Conservation (phyloP, 306 rosid species). For the Lotus japonicus region DNA sequence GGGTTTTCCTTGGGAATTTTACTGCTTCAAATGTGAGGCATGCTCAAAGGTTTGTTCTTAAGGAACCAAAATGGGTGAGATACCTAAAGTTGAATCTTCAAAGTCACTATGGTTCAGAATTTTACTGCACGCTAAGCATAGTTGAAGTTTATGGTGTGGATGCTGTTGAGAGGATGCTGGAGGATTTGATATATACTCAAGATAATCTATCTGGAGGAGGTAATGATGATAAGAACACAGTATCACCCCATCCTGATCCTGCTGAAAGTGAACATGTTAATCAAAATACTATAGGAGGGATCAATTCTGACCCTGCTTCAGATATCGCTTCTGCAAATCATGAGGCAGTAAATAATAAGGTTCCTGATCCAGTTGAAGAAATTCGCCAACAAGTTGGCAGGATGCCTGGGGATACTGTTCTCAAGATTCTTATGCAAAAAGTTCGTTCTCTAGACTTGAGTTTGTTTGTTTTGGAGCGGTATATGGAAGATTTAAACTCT, state of each 20-base stretch:
- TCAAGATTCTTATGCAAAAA: slow-evolving; percentile 92
- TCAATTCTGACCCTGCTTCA: slow-evolving; percentile 28
- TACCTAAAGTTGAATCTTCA: slow-evolving; percentile 79
- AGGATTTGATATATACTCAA: slow-evolving; percentile 70
- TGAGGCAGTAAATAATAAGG: slow-evolving; percentile 38
- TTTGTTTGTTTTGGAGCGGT: slow-evolving; percentile 82
- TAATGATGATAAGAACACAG: slow-evolving; percentile 41
- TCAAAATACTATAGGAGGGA: slow-evolving; percentile 24
- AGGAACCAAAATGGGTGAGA: slow-evolving; percentile 96
- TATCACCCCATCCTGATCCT: slow-evolving; percentile 35
- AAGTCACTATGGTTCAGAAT: slow-evolving; percentile 84
- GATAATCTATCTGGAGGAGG: slow-evolving; percentile 43
- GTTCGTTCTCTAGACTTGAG: slow-evolving; percentile 74
- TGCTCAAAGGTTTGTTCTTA: slow-evolving; percentile 62
- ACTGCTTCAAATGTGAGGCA: slow-evolving; percentile 81
- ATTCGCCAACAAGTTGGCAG: slow-evolving; percentile 70
- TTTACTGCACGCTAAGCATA: slow-evolving; percentile 83
- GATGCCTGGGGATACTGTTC: slow-evolving; percentile 98
- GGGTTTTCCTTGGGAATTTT: slow-evolving; percentile 77
- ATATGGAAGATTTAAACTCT: slow-evolving; percentile 68
- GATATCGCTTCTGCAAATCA: slow-evolving; percentile 38
- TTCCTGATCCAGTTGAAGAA: slow-evolving; percentile 72
- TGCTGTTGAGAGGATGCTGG: slow-evolving; percentile 96
- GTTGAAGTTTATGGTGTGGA: slow-evolving; percentile 88
- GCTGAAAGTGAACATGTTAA: slow-evolving; percentile 34